phyloP scores from a whole-genome alignment of 73 alveolate genomes.

The Paramecium primaurelia region DNA sequence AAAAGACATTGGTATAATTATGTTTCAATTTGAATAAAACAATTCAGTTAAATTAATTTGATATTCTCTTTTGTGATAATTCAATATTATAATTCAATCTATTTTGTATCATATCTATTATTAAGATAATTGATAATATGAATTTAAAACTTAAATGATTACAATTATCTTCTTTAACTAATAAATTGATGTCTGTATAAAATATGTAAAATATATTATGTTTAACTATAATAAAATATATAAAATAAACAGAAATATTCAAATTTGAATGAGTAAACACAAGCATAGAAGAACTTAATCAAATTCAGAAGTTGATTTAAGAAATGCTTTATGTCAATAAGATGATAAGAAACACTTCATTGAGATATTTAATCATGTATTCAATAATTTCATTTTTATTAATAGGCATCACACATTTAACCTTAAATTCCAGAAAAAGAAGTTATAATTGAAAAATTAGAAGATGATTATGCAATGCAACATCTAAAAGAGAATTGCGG shows the following conservation, averaged over 20 bases:
- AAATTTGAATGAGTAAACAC: conserved; percentile 17
- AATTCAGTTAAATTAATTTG: not conserved
- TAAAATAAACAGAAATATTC: conserved; percentile 10
- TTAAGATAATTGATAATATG: not conserved
- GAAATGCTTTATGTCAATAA: not conserved
- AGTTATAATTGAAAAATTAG: conserved; percentile 30
- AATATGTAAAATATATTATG: not conserved
- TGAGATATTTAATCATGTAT: not conserved
- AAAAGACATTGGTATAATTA: not conserved
- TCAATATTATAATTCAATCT: not conserved
- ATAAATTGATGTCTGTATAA: not conserved
- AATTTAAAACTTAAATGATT: not conserved
- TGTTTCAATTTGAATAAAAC: not conserved
- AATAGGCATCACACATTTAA: not conserved
- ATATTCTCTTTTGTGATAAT: not conserved
- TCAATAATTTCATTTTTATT: not conserved
- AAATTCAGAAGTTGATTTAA: conserved; percentile 34
- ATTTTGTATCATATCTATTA: not conserved
- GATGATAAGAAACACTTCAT: not conserved
- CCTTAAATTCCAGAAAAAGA: conserved; percentile 21
- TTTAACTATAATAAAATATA: not conserved
- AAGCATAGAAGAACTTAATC: conserved; percentile 42
- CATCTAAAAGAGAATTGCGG: conserved; percentile 33
- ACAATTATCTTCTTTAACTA: not conserved
- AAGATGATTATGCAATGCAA: conserved; percentile 10